A percentile compares a stretch with the other conserved stretches of the same genome.
phyloP scores from a whole-genome alignment of 768 basidiomycete genomes.

The Mycena kentingensis region DNA sequence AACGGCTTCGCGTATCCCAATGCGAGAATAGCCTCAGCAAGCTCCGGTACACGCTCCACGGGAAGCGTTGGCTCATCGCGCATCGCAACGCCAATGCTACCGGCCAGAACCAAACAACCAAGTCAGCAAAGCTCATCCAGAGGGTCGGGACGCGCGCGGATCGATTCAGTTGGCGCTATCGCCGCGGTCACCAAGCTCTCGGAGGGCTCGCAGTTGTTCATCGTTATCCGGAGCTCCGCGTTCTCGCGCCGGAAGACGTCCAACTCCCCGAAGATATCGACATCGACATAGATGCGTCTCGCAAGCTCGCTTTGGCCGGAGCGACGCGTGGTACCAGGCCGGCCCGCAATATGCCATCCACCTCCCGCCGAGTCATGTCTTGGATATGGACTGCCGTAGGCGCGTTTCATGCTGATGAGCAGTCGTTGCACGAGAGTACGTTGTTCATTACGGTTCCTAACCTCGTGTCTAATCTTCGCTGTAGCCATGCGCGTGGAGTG shows the following conservation, averaged over 20 bases:
- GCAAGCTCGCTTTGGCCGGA: neutral
- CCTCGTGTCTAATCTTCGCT: neutral
- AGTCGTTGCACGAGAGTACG: constrained; percentile 8
- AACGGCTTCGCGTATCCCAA: constrained; percentile 23
- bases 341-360: neutral
- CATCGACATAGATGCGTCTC: neutral
- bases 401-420: neutral
- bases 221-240: neutral
- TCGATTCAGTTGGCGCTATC: neutral
- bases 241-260: neutral
- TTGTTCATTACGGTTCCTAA: neutral
- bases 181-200: neutral
- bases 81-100: constrained; percentile 30
- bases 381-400: constrained; percentile 17
- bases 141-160: neutral
- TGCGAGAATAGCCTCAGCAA: constrained; percentile 22
- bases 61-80: constrained; percentile 24
- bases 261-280: neutral
- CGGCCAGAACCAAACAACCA: constrained; percentile 26
- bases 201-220: neutral
- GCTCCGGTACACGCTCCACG: constrained; percentile 21
- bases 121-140: neutral
- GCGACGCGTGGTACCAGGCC: neutral
- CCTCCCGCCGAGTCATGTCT: neutral
- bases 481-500: constrained; percentile 20